Evolutionary conservation across 768 basidiomycete species (phyloP).

Genomic region (Tubosaeta sp.): DNA sequence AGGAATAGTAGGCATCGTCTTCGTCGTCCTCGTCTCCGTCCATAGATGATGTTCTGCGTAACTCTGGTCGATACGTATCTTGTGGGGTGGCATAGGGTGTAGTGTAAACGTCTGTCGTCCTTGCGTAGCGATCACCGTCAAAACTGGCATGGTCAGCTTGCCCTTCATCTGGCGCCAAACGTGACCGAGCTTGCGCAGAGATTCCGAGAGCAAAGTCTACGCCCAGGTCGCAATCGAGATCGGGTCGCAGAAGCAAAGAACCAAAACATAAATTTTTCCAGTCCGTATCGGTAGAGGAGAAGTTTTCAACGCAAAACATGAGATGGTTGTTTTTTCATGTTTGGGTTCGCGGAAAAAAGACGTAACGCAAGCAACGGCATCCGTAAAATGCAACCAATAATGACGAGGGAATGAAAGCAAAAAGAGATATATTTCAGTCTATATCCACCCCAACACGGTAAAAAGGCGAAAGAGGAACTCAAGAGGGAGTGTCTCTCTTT

Average conservation of each 20-base stretch:
- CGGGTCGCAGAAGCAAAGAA: constrained; percentile 3
- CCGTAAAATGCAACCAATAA: constrained; percentile 10
- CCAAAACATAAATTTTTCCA: constrained; percentile 8
- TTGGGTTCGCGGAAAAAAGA: constrained; percentile 1
- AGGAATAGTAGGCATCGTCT: constrained; percentile 31
- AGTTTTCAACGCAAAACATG: constrained; percentile 2
- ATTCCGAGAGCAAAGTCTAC: constrained; percentile 1
- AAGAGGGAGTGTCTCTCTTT: constrained; percentile 37
- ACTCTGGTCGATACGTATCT: constrained; percentile 11
- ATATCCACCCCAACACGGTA: constrained; percentile 42
- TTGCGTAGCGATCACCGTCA: constrained; percentile 8
- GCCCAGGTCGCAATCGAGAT: constrained; percentile 7
- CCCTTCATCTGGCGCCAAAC: neutral
- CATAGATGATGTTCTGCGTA: constrained; percentile 7
- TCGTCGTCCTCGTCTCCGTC: constrained; percentile 30
- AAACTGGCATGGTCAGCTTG: neutral
- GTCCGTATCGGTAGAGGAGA: constrained; percentile 11
- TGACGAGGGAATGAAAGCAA: constrained; percentile 32
- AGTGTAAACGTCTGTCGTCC: constrained; percentile 17
- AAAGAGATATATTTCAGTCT: constrained; percentile 80
- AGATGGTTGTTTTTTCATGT: constrained; percentile 6
- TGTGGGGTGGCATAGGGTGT: constrained; percentile 22
- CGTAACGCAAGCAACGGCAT: constrained; percentile 6
- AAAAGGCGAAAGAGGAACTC: constrained; percentile 50
- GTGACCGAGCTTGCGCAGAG: neutral